Conservation (phyloP, 2,329 filamentous ascomycete genomes). For the Aschersonia sp. region DNA sequence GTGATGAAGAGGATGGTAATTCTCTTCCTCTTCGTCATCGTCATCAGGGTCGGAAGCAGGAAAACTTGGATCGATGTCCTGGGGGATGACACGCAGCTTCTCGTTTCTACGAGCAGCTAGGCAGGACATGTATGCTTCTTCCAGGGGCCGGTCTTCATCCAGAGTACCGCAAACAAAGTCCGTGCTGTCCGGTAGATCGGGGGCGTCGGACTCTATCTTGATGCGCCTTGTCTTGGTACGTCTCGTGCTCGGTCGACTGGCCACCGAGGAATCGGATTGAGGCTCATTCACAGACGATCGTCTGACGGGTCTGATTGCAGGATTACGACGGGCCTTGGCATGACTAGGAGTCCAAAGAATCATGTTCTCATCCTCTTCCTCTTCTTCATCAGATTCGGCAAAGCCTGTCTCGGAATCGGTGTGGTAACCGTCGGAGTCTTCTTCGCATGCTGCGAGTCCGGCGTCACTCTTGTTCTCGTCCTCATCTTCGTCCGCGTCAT, state of each 20-base stretch:
- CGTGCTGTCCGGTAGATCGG: slow-evolving; percentile 87
- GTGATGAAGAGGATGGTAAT: slow-evolving; percentile 38
- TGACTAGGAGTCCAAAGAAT: slow-evolving; percentile 39
- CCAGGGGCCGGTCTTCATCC: slow-evolving; percentile 87
- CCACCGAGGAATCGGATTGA: slow-evolving; percentile 46
- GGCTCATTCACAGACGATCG: slow-evolving; percentile 26
- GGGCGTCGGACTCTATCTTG: slow-evolving; percentile 35
- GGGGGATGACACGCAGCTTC: slow-evolving; percentile 74
- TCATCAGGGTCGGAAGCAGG: slow-evolving; percentile 86
- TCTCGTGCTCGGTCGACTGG: slow-evolving; percentile 12
- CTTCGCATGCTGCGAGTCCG: slow-evolving; percentile 28
- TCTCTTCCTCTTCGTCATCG: slow-evolving; percentile 56
- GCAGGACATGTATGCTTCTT: slow-evolving; percentile 81
- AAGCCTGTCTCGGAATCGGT: slow-evolving; percentile 59
- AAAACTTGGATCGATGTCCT: slow-evolving; percentile 95
- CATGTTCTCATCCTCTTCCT: slow-evolving; percentile 50
- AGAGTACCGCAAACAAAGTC: slow-evolving; percentile 98
- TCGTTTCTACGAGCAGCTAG: slow-evolving; percentile 67
- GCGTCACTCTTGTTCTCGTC: slow-evolving; percentile 30
- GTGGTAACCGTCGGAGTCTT: slow-evolving; percentile 55
- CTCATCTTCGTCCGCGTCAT: slow-evolving; percentile 38
- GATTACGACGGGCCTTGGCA: slow-evolving; percentile 20
- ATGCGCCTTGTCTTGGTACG: slow-evolving; percentile 10
- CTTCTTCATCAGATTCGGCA: slow-evolving; percentile 54
- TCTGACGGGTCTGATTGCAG: slow-evolving; percentile 17